Conservation (phyloP, 2,329 filamentous ascomycete genomes). For the Dactylonectria estremocensis region DNA sequence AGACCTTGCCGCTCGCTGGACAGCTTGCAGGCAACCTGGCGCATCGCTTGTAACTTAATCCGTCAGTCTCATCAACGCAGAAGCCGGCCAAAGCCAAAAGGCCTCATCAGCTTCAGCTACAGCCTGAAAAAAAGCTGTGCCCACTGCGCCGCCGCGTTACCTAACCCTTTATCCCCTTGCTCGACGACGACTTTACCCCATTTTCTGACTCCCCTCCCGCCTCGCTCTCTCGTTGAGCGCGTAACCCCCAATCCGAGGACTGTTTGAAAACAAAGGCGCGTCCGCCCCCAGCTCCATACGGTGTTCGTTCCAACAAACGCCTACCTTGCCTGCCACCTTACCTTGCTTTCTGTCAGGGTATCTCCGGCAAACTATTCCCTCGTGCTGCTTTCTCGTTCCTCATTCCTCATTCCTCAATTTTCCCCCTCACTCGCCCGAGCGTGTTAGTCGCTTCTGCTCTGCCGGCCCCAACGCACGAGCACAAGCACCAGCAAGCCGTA, state of each 20-base stretch:
- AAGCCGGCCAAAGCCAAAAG: slow-evolving; percentile 23
- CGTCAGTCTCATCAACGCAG: neutral
- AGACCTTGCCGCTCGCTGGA: slow-evolving; percentile 12
- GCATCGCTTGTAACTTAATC: slow-evolving; percentile 10
- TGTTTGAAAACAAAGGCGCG: slow-evolving; percentile 29
- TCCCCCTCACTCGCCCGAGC: slow-evolving; percentile 4
- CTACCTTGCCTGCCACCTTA: neutral
- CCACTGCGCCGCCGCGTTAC: slow-evolving; percentile 28
- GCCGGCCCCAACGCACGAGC: slow-evolving; percentile 15
- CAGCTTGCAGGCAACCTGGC: slow-evolving; percentile 19
- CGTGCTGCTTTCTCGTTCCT: neutral
- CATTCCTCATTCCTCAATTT: neutral
- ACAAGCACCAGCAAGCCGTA: neutral
- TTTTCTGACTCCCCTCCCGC: slow-evolving; percentile 3
- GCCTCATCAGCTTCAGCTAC: slow-evolving; percentile 4
- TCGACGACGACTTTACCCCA: slow-evolving; percentile 24
- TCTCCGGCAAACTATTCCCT: neutral
- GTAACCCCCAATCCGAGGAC: slow-evolving; percentile 6
- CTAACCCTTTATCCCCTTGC: slow-evolving; percentile 23
- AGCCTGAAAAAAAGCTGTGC: slow-evolving; percentile 9
- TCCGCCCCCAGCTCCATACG: neutral
- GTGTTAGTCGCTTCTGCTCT: slow-evolving; percentile 29
- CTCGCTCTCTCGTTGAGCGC: slow-evolving; percentile 22
- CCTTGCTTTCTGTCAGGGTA: neutral
- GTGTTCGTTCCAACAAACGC: neutral